Conservation (phyloP, 2,329 filamentous ascomycete genomes). For the Xylariaceae sp. region DNA sequence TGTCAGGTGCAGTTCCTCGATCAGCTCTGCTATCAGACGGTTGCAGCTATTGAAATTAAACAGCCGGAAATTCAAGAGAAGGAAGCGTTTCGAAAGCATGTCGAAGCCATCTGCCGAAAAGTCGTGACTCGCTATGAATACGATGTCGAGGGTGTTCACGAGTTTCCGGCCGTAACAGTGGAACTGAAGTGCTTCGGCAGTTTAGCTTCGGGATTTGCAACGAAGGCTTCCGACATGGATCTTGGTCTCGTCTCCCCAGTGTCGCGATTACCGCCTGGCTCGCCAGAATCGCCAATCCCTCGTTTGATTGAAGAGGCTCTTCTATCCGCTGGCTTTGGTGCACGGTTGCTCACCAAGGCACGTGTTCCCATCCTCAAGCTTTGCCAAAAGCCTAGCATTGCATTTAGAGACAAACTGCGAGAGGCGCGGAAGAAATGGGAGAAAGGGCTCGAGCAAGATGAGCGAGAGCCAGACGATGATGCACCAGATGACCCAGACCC, state of each 20-base stretch:
- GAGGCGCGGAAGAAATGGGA: slow-evolving; percentile 70
- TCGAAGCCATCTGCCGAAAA: slow-evolving; percentile 60
- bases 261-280: slow-evolving; percentile 50
- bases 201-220: slow-evolving; percentile 77
- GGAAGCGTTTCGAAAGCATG: slow-evolving; percentile 59
- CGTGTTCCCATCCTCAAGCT: slow-evolving; percentile 85
- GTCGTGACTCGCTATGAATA: slow-evolving; percentile 51
- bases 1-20: slow-evolving; percentile 47
- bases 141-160: slow-evolving; percentile 33
- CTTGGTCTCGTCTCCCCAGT: slow-evolving; percentile 67
- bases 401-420: slow-evolving; percentile 55
- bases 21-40: slow-evolving; percentile 42
- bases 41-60: slow-evolving; percentile 59
- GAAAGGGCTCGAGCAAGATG: slow-evolving; percentile 42
- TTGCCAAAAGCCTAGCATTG: slow-evolving; percentile 62
- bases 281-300: slow-evolving; percentile 58
- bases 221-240: slow-evolving; percentile 86
- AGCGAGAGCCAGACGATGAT: slow-evolving; percentile 36
- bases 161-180: slow-evolving; percentile 54
- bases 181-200: slow-evolving; percentile 76
- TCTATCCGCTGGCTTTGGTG: slow-evolving; percentile 66
- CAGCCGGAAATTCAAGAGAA: slow-evolving; percentile 61
- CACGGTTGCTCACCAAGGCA: slow-evolving; percentile 70
- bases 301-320: slow-evolving; percentile 70
- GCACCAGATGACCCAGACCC: slow-evolving; percentile 26